Conservation (phyloP, 306 rosid genomes). For the Ceratonia siliqua region DNA sequence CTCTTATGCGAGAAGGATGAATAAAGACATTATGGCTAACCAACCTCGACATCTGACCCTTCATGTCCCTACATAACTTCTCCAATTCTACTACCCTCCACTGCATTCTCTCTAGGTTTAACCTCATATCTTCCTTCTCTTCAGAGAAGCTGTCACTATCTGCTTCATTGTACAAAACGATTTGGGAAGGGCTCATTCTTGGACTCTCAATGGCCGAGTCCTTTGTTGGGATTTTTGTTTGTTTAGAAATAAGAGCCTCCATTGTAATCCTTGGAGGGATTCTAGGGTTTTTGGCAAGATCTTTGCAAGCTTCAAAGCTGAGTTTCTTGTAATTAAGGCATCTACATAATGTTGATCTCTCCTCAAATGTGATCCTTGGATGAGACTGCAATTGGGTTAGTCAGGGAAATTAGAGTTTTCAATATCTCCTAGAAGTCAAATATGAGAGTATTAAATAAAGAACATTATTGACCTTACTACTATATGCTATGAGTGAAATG, state of each 20-base stretch:
- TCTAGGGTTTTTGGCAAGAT: constrained; percentile 75
- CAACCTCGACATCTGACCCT: constrained; percentile 59
- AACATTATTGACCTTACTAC: constrained; percentile 5
- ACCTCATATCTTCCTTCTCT: constrained; percentile 40
- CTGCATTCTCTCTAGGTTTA: constrained; percentile 58
- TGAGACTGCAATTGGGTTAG: constrained; percentile 61
- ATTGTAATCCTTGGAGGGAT: constrained; percentile 73
- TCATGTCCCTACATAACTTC: constrained; percentile 60
- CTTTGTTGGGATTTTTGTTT: constrained; percentile 30
- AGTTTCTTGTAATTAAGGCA: constrained; percentile 69
- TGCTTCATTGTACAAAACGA: constrained; percentile 23
- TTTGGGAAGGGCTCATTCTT: constrained; percentile 31
- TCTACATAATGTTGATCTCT: constrained; percentile 69
- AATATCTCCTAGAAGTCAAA: background rate
- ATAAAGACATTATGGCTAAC: constrained; percentile 35
- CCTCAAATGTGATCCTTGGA: constrained; percentile 52
- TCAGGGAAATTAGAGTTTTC: background rate
- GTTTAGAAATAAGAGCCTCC: constrained; percentile 66
- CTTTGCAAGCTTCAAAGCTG: constrained; percentile 63
- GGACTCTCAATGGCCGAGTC: constrained; percentile 23
- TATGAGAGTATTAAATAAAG: background rate
- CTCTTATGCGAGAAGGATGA: constrained; percentile 45
- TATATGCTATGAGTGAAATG: background rate
- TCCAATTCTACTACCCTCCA: constrained; percentile 68
- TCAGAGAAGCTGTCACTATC: constrained; percentile 30